Conservation (phyloP, 2,329 filamentous ascomycete genomes). For the Lizonia empirigonia region DNA sequence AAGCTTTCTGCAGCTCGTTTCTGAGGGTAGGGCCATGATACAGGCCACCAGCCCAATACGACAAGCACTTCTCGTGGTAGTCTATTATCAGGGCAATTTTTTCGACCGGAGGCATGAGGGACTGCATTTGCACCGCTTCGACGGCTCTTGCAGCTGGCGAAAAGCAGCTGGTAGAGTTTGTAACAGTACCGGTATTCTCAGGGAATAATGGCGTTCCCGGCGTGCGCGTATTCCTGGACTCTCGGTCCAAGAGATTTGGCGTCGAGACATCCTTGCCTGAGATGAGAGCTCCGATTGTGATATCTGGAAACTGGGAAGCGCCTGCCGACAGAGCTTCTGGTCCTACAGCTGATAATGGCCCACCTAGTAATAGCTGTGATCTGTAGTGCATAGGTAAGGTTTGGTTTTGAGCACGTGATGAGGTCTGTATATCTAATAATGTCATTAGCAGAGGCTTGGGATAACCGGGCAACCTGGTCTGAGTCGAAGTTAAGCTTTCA, state of each 20-base stretch:
- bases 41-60: conserved; percentile 50
- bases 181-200: conserved; percentile 1
- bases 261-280: conserved; percentile 30
- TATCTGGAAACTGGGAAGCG: conserved; percentile 29
- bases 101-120: conserved; percentile 43
- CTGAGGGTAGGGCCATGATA: conserved; percentile 48
- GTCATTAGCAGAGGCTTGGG: not conserved
- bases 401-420: not conserved
- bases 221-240: conserved; percentile 22
- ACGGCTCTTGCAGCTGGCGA: conserved; percentile 33
- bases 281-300: conserved; percentile 34
- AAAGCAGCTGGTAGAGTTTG: conserved; percentile 19
- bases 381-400: conserved; percentile 6
- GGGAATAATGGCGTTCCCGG: conserved; percentile 17
- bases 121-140: conserved; percentile 42
- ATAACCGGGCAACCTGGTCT: no score
- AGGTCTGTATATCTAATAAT: conserved; percentile 8
- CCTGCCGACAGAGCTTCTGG: conserved; percentile 20
- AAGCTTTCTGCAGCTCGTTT: conserved; percentile 48
- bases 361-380: not conserved
- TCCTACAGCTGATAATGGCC: conserved; percentile 13
- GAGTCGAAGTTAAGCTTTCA: no score
- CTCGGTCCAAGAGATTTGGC: conserved; percentile 23
- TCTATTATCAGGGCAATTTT: conserved; percentile 40
- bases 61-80: conserved; percentile 49